Percentiles rank a stretch among this genome's conserved stretches.
phyloP scores from a whole-genome alignment of 2,329 filamentous ascomycete genomes.

The Exophiala sideris region DNA sequence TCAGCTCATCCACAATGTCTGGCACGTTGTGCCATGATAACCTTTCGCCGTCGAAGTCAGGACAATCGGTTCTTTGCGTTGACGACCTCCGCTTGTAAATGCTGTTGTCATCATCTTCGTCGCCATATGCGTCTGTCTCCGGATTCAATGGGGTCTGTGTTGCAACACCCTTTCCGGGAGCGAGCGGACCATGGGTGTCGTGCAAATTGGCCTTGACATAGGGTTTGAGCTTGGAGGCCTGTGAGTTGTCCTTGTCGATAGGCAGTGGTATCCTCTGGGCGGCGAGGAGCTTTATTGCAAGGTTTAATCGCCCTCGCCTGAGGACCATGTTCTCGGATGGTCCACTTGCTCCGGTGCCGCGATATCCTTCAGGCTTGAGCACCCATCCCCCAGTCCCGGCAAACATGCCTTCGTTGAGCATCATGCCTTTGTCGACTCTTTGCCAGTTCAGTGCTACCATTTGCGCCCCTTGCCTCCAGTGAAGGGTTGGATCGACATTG shows the following conservation, averaged over 20 bases:
- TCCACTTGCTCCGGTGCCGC: conserved; percentile 34
- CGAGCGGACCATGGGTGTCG: conserved; percentile 54
- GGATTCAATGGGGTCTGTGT: conserved; percentile 39
- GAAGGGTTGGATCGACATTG: conserved; percentile 78
- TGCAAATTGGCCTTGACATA: conserved; percentile 78
- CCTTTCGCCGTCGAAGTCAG: conserved; percentile 61
- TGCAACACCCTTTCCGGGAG: conserved; percentile 49
- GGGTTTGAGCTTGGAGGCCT: conserved; percentile 59
- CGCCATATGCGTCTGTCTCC: conserved; percentile 40
- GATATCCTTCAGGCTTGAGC: conserved; percentile 75
- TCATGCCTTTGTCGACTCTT: conserved; percentile 84
- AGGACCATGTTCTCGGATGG: conserved; percentile 33
- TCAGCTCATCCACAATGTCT: conserved; percentile 65
- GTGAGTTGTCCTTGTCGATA: conserved; percentile 38
- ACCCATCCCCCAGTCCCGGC: conserved; percentile 77
- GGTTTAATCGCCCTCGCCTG: conserved; percentile 56
- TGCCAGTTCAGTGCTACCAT: conserved; percentile 95
- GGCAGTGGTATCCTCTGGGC: conserved; percentile 73
- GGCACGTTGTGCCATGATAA: conserved; percentile 56
- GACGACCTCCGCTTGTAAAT: conserved; percentile 58
- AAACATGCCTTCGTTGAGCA: conserved; percentile 95
- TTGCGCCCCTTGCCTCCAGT: conserved; percentile 86
- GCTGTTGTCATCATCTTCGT: conserved; percentile 43
- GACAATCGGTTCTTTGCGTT: conserved; percentile 57
- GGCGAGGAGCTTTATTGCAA: conserved; percentile 70